phyloP scores from a whole-genome alignment of 169 alveolate genomes.

The Babesia gibsoni region DNA sequence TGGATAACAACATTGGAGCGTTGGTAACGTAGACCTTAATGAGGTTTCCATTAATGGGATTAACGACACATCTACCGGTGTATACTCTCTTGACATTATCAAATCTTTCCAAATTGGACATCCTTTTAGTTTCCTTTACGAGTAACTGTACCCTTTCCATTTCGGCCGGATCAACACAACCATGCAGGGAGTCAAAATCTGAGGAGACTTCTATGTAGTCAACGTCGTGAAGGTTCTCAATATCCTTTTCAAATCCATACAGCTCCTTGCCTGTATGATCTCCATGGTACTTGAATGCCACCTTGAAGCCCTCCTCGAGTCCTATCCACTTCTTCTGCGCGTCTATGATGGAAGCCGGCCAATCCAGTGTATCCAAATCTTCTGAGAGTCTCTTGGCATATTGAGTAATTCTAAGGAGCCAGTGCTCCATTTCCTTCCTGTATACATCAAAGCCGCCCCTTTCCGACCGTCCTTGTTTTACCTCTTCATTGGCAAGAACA shows the following conservation, averaged over 20 bases:
- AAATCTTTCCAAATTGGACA: constrained; percentile 39
- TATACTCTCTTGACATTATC: constrained; percentile 13
- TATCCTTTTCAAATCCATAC: constrained; percentile 25
- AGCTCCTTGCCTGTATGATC: not conserved
- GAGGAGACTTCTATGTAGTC: constrained; percentile 9
- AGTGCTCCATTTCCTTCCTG: constrained; percentile 76
- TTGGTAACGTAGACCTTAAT: constrained; percentile 63
- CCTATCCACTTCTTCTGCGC: constrained; percentile 91
- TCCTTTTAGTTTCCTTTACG: not conserved
- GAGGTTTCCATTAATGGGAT: constrained; percentile 42
- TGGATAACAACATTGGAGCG: constrained; percentile 22
- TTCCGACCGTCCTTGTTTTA: constrained; percentile 82
- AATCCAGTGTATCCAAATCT: constrained; percentile 72
- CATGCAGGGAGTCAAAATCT: not conserved
- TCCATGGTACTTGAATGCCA: not conserved
- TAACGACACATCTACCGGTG: constrained; percentile 32
- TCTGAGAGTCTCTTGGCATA: constrained; percentile 79
- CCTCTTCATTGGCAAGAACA: constrained; percentile 91
- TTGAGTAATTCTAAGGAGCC: constrained; percentile 84
- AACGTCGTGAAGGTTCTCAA: not conserved
- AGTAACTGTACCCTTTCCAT: not conserved
- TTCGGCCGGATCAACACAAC: constrained; percentile 14
- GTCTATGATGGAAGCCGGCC: constrained; percentile 83
- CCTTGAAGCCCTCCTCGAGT: constrained; percentile 67
- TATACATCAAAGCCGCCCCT: constrained; percentile 83